Percentiles rank a stretch among this genome's conserved stretches.
These are phyloP conservation scores for Abelmoschus esculentus DNA, from an alignment of 345 rosid genomes.

Conservation along the genomic window DNA sequence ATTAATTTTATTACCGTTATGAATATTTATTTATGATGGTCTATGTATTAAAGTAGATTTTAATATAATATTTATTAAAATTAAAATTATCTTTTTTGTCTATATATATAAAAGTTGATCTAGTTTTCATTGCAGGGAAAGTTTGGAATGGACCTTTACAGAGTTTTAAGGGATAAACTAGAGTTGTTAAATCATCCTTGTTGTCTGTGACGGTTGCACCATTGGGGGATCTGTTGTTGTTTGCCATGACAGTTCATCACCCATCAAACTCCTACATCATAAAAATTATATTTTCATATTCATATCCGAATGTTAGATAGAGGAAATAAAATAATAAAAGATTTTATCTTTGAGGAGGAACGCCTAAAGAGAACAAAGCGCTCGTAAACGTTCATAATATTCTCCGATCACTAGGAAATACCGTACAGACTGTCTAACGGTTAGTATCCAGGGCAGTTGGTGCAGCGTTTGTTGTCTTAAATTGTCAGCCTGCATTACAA, in stretches of 20 bases:
- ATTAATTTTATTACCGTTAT: no score
- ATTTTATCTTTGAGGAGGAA: slow-evolving; percentile 83
- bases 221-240: slow-evolving; percentile 62
- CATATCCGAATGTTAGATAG: not conserved
- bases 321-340: not conserved
- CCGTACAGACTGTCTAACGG: slow-evolving; percentile 74
- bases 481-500: slow-evolving; percentile 63
- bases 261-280: slow-evolving; percentile 37
- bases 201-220: slow-evolving; percentile 63
- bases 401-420: slow-evolving; percentile 89
- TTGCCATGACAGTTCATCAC: slow-evolving; percentile 79
- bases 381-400: slow-evolving; percentile 72
- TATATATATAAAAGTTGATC: no score
- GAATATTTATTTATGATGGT: no score
- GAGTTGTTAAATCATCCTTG: no score
- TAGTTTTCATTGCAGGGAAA: no score
- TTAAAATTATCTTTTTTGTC: no score
- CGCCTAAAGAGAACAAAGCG: slow-evolving; percentile 80
- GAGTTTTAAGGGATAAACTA: no score
- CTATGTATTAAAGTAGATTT: no score
- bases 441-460: slow-evolving; percentile 67
- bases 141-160: no score
- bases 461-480: slow-evolving; percentile 91
- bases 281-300: not conserved
- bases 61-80: no score